These are phyloP conservation scores for Tuber magnatum DNA, from an alignment of 495 filamentous ascomycete species.

Conservation along the genomic window DNA sequence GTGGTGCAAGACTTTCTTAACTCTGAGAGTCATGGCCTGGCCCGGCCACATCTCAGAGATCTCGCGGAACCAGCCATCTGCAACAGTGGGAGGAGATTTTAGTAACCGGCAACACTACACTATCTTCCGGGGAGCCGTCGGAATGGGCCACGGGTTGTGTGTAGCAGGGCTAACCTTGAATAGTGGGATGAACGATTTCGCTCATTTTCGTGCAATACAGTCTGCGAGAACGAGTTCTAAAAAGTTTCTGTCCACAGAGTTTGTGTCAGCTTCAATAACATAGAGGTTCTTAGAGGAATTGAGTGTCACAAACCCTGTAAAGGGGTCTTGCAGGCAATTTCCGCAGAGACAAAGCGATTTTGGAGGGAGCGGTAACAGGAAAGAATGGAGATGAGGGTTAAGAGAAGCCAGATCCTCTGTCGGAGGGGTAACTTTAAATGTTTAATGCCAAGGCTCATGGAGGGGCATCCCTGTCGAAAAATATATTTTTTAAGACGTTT, in stretches of 20 bases:
- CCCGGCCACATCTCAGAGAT: slow-evolving; percentile 97
- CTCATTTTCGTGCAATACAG: slow-evolving; percentile 38
- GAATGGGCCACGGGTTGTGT: not conserved
- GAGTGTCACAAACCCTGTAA: not conserved
- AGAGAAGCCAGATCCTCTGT: not conserved
- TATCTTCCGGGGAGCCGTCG: not conserved
- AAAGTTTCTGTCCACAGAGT: not conserved
- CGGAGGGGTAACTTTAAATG: not conserved
- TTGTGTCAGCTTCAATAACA: not conserved
- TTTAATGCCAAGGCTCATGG: not conserved
- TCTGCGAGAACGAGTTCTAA: not conserved
- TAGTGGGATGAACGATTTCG: slow-evolving; percentile 55
- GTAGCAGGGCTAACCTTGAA: slow-evolving; percentile 46
- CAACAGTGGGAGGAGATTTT: slow-evolving; percentile 2
- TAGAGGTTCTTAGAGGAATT: not conserved
- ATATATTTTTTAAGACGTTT: not conserved
- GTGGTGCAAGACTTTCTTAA: slow-evolving; percentile 95
- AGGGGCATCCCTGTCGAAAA: not conserved
- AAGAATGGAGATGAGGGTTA: not conserved
- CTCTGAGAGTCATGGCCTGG: slow-evolving; percentile 96
- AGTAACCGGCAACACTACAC: slow-evolving; percentile 2
- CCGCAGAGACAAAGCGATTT: not conserved
- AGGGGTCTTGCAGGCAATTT: not conserved
- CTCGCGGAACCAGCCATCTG: slow-evolving; percentile 99
- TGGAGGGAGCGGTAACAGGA: not conserved